phyloP scores from a whole-genome alignment of 768 basidiomycete species.

The Russula foetens region DNA sequence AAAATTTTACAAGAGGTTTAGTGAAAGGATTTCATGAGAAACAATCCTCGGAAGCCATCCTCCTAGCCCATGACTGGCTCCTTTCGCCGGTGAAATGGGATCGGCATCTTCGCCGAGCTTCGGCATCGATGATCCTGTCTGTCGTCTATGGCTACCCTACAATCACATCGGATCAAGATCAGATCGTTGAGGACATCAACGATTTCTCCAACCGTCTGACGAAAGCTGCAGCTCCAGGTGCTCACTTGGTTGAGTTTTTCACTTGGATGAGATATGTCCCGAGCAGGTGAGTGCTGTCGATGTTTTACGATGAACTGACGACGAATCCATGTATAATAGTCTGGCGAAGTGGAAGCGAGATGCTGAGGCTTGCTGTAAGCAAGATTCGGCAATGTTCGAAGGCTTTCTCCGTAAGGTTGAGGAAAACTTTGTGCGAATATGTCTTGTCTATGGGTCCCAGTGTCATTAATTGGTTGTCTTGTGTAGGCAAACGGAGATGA shows the following conservation, averaged over 20 bases:
- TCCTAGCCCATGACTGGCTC: not conserved
- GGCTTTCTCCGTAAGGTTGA: not conserved
- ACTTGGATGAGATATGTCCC: not conserved
- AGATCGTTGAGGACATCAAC: not conserved
- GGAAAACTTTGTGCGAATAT: not conserved
- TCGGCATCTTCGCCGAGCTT: not conserved
- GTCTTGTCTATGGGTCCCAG: not conserved
- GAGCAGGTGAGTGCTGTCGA: not conserved
- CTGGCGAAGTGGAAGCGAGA: not conserved
- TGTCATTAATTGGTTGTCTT: too few relatives aligned
- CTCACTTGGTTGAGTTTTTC: not conserved
- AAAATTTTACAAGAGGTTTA: not conserved
- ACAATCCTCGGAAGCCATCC: not conserved
- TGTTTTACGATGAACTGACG: too few relatives aligned
- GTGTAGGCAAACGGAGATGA: too few relatives aligned
- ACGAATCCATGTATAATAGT: not conserved
- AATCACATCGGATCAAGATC: not conserved
- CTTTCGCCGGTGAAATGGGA: not conserved
- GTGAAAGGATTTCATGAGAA: not conserved
- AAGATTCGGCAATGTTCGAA: not conserved
- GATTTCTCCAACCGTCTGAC: not conserved
- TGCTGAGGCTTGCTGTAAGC: not conserved
- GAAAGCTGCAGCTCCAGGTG: not conserved
- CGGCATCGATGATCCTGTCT: not conserved
- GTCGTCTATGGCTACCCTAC: not conserved